Evolutionary conservation across 768 basidiomycete genomes (phyloP).

Genomic region (Phlegmacium glaucopus): DNA sequence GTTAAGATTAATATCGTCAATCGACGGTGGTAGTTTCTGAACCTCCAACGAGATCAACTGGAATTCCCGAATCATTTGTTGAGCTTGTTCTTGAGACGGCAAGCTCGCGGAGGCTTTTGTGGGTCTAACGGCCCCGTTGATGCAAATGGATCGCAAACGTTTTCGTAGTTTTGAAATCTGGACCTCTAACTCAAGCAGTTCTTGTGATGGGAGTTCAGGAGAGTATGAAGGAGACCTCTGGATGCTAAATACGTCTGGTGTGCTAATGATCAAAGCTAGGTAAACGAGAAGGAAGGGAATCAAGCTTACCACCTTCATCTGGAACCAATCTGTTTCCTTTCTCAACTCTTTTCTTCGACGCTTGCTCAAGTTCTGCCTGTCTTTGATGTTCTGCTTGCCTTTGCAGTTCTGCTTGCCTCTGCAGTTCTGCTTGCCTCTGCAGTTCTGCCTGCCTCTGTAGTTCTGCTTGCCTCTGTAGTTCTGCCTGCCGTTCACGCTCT

Average conservation of each 20-base stretch:
- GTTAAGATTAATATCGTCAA: conserved; percentile 39
- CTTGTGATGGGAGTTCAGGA: conserved; percentile 31
- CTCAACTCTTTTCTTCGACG: background rate
- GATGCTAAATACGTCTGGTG: conserved; percentile 53
- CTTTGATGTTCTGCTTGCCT: background rate
- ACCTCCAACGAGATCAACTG: conserved; percentile 42
- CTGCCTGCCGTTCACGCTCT: conserved; percentile 19
- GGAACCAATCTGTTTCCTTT: background rate
- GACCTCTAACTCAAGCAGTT: conserved; percentile 43
- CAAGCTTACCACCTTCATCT: conserved; percentile 11
- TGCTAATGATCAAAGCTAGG: background rate
- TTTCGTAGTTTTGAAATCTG: conserved; percentile 54
- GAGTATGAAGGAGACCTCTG: conserved; percentile 31
- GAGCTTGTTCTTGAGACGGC: conserved; percentile 47
- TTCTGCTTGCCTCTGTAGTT: conserved; percentile 13
- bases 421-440: conserved; percentile 16
- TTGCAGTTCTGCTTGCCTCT: too few species aligned
- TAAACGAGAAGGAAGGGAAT: background rate
- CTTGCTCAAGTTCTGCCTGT: background rate
- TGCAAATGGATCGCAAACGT: conserved; percentile 56
- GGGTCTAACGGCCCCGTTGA: conserved; percentile 52
- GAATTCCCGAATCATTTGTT: conserved; percentile 47
- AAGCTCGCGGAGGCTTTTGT: conserved; percentile 39
- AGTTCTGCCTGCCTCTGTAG: conserved; percentile 20
- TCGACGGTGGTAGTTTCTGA: conserved; percentile 40